These are phyloP conservation scores for Allantophomopsis cytisporea DNA, from an alignment of 2,329 filamentous ascomycete species.

Conservation along the genomic window DNA sequence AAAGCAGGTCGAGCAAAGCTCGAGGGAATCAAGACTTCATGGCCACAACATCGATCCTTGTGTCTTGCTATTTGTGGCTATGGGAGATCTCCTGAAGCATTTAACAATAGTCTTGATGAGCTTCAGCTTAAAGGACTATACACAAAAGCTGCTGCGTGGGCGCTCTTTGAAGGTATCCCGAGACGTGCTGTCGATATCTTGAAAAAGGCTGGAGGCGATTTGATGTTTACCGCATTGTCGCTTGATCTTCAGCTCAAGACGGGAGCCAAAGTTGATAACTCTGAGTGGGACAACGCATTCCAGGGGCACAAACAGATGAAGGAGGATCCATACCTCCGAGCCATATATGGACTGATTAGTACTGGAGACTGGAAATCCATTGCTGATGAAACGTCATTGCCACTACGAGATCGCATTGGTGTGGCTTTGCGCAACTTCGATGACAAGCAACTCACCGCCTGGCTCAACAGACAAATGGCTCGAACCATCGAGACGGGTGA, in stretches of 20 bases:
- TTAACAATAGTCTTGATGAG: conserved; percentile 28
- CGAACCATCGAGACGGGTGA: conserved; percentile 52
- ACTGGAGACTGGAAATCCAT: conserved; percentile 66
- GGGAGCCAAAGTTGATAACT: conserved; percentile 20
- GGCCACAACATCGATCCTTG: conserved; percentile 57
- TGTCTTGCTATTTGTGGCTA: conserved; percentile 65
- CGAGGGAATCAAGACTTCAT: conserved; percentile 47
- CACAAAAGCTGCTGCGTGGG: conserved; percentile 65
- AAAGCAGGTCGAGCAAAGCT: conserved; percentile 48
- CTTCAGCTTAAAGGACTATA: conserved; percentile 36
- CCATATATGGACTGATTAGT: conserved; percentile 65
- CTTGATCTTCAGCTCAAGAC: conserved; percentile 47
- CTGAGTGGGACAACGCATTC: conserved; percentile 14
- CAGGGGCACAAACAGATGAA: conserved; percentile 26
- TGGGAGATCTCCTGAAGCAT: conserved; percentile 39
- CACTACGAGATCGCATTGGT: conserved; percentile 60
- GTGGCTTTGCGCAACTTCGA: conserved; percentile 56
- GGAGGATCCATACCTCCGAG: conserved; percentile 66
- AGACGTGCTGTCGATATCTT: conserved; percentile 57
- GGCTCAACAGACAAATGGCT: conserved; percentile 52
- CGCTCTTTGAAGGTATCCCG: conserved; percentile 59
- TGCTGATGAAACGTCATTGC: conserved; percentile 58
- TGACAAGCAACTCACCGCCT: conserved; percentile 47
- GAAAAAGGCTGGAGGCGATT: conserved; percentile 51
- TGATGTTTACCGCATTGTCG: conserved; percentile 54